phyloP scores from a whole-genome alignment of 2,329 filamentous ascomycete species.

The Nemania serpens region DNA sequence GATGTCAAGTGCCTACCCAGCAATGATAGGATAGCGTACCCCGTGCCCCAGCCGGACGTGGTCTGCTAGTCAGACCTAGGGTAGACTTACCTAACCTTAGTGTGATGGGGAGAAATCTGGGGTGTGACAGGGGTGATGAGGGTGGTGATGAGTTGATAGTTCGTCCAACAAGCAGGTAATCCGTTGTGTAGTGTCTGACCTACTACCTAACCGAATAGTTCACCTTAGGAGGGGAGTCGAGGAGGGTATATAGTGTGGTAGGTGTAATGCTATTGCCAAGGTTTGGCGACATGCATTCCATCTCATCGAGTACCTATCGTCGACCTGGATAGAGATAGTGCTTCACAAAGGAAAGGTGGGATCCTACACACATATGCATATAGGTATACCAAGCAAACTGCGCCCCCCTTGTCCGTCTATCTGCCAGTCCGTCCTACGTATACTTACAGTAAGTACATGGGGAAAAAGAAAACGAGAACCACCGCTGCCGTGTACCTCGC shows the following conservation, averaged over 20 bases:
- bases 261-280: slow-evolving; percentile 18
- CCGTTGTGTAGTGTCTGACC: neutral
- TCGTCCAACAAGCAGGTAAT: neutral
- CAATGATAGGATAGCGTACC: slow-evolving; percentile 1
- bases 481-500: neutral
- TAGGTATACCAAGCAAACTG: slow-evolving; percentile 17
- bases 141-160: neutral
- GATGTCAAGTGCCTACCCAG: neutral
- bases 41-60: slow-evolving; percentile 16
- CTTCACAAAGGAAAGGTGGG: too few species aligned
- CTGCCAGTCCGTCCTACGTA: neutral
- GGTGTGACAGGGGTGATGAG: slow-evolving; percentile 23
- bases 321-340: neutral
- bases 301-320: slow-evolving; percentile 15
- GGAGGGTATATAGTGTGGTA: slow-evolving; percentile 13
- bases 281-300: slow-evolving; percentile 27
- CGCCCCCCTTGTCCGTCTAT: slow-evolving; percentile 11
- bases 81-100: slow-evolving; percentile 2
- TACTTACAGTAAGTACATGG: neutral
- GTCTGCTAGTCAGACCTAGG: slow-evolving; percentile 17
- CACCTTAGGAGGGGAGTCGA: neutral
- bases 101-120: slow-evolving; percentile 24
- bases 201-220: neutral
- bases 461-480: neutral
- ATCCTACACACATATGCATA: neutral